A percentile compares a stretch with the other conserved stretches of the same genome.
Evolutionary conservation across 129 eudicot species (phyloP).

Genomic region (Chrysanthemum seticuspe): DNA sequence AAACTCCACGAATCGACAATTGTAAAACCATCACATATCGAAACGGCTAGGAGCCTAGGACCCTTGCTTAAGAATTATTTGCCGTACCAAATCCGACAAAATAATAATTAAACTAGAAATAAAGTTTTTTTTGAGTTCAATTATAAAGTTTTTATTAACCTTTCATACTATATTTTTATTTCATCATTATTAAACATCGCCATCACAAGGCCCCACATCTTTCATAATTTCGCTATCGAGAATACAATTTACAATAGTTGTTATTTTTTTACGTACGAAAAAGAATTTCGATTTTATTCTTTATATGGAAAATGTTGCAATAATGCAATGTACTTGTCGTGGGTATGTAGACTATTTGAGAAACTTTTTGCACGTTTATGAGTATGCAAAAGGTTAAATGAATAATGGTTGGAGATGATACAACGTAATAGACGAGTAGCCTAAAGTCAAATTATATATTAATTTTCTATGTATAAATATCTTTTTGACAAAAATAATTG

Average conservation of each 20-base stretch:
- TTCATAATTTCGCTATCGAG: not conserved
- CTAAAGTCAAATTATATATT: constrained; percentile 22
- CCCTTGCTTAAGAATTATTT: no score
- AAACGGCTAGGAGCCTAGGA: no score
- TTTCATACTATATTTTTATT: not conserved
- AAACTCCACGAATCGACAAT: no score
- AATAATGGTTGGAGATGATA: constrained; percentile 12
- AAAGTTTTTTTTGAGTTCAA: no score
- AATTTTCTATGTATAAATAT: constrained; percentile 6
- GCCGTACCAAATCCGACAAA: no score
- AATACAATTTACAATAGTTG: constrained; percentile 7
- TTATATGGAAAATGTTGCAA: not conserved
- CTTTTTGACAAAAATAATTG: constrained; percentile 26
- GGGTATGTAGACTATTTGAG: constrained; percentile 14
- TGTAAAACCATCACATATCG: no score
- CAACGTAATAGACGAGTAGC: constrained; percentile 26
- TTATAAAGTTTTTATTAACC: no score
- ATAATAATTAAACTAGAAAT: no score
- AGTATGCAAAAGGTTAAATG: constrained; percentile 19
- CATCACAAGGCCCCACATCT: constrained; percentile 24
- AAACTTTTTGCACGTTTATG: constrained; percentile 21
- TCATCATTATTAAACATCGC: constrained; percentile 10
- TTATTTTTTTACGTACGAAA: not conserved
- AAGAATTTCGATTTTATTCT: not conserved
- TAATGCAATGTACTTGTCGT: not conserved